A percentile compares a stretch with the other conserved stretches of the same genome.
phyloP scores from a whole-genome alignment of 768 basidiomycete species.

The Mycena alexandri region DNA sequence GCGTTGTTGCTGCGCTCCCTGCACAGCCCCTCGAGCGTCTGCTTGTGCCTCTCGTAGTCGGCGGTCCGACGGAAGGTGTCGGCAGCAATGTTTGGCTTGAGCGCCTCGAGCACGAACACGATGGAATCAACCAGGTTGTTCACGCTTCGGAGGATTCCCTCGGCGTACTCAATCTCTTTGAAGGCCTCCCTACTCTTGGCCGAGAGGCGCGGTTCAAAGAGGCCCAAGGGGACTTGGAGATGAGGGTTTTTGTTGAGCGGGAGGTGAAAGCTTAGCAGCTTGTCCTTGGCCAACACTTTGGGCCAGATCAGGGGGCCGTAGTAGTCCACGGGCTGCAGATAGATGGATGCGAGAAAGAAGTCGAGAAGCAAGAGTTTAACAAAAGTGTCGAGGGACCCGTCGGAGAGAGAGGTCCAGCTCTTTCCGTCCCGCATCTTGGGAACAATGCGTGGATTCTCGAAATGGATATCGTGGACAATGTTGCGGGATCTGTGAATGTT shows the following conservation, averaged over 20 bases:
- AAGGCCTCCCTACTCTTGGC: slow-evolving; percentile 24
- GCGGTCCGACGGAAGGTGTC: slow-evolving; percentile 21
- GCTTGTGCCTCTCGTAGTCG: slow-evolving; percentile 22
- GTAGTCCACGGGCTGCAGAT: slow-evolving; percentile 26
- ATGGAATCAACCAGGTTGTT: slow-evolving; percentile 26
- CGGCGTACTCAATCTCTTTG: slow-evolving; percentile 26
- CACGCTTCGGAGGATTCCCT: slow-evolving; percentile 25
- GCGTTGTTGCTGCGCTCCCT: slow-evolving; percentile 25
- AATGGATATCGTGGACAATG: slow-evolving; percentile 20
- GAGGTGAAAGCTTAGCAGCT: slow-evolving; percentile 21
- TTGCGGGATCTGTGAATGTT: slow-evolving; percentile 15
- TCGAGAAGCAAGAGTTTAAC: slow-evolving; percentile 25
- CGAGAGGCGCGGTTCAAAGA: slow-evolving; percentile 24
- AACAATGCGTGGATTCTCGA: slow-evolving; percentile 27
- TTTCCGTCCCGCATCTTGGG: slow-evolving; percentile 24
- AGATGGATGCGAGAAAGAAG: slow-evolving; percentile 25
- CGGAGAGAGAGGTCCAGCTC: slow-evolving; percentile 26
- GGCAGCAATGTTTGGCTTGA: slow-evolving; percentile 25
- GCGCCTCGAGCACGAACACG: slow-evolving; percentile 24
- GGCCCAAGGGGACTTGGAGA: slow-evolving; percentile 25
- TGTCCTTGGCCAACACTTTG: slow-evolving; percentile 21
- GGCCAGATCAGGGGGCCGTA: slow-evolving; percentile 23
- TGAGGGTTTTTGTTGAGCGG: slow-evolving; percentile 23
- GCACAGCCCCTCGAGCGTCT: slow-evolving; percentile 23
- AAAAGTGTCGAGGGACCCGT: slow-evolving; percentile 26